A percentile compares a stretch with the other conserved stretches of the same genome.
Conservation (phyloP, 2,329 filamentous ascomycete species). For the Atkinsonella texensis region DNA sequence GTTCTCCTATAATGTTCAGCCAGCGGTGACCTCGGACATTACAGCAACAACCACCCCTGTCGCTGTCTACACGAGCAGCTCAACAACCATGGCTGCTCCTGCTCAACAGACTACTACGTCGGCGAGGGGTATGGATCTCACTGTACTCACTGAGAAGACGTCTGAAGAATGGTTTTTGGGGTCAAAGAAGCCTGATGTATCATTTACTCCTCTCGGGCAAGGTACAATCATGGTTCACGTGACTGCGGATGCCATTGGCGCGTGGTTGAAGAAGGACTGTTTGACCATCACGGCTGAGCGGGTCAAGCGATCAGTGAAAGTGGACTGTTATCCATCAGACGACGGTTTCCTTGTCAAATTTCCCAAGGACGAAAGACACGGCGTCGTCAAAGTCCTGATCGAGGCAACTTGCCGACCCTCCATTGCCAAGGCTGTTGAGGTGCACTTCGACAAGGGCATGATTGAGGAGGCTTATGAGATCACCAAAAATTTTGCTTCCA, state of each 20-base stretch:
- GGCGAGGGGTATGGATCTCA: constrained; percentile 15
- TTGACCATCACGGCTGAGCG: constrained; percentile 44
- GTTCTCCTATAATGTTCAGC: neutral
- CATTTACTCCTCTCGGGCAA: constrained; percentile 22
- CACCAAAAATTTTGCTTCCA: constrained; percentile 30
- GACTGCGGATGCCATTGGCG: constrained; percentile 34
- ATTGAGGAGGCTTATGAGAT: constrained; percentile 32
- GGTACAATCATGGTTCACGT: constrained; percentile 44
- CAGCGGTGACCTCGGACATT: constrained; percentile 10
- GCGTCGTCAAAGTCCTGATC: constrained; percentile 45
- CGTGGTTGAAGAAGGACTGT: constrained; percentile 43
- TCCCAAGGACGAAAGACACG: constrained; percentile 41
- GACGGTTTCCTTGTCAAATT: constrained; percentile 42
- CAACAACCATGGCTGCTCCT: constrained; percentile 5
- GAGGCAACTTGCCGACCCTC: constrained; percentile 46
- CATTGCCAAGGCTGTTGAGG: constrained; percentile 47
- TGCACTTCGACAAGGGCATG: constrained; percentile 44
- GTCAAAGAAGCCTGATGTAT: constrained; percentile 19
- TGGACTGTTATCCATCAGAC: constrained; percentile 33
- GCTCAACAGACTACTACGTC: constrained; percentile 5
- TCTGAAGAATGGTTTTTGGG: constrained; percentile 24
- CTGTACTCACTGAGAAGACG: constrained; percentile 17
- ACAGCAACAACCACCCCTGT: constrained; percentile 11
- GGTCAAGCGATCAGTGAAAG: constrained; percentile 33
- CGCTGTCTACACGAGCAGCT: constrained; percentile 7